Evolutionary conservation across 2,329 filamentous ascomycete genomes (phyloP).

Genomic region (Boeremia lycopersici): DNA sequence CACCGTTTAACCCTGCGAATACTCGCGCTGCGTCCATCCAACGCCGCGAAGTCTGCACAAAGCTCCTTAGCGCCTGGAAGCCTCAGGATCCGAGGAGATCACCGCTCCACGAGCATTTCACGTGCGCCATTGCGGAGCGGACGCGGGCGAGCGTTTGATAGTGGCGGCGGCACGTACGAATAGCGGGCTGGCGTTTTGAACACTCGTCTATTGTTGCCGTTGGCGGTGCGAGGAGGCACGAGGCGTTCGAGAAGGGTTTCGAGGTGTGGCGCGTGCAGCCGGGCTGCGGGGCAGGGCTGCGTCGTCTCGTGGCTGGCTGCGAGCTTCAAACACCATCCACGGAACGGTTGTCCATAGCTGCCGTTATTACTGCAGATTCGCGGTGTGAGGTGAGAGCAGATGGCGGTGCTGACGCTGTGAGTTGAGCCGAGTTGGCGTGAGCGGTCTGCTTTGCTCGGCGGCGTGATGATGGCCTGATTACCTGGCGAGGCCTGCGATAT

Average conservation of each 20-base stretch:
- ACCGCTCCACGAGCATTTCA: not conserved
- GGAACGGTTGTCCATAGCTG: no score
- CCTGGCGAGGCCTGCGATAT: not conserved
- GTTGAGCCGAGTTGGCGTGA: not conserved
- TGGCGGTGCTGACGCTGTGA: no score
- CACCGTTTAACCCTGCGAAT: not conserved
- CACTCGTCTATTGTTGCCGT: constrained; percentile 4
- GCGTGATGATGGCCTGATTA: constrained; percentile 20
- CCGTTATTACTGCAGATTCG: no score
- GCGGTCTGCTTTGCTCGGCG: not conserved
- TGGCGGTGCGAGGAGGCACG: not conserved
- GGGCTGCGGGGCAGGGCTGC: no score
- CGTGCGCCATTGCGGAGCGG: not conserved
- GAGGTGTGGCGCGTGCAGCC: not conserved
- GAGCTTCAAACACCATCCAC: not conserved
- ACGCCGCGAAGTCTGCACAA: constrained; percentile 4
- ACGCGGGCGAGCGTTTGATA: not conserved
- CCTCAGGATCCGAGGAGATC: constrained; percentile 12
- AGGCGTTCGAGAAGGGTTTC: constrained; percentile 5
- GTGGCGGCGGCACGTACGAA: no score
- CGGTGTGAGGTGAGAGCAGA: no score
- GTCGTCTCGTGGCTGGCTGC: no score
- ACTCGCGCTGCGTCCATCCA: no score
- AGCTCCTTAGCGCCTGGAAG: constrained; percentile 12
- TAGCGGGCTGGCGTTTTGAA: not conserved